Evolutionary conservation across 768 basidiomycete genomes (phyloP), one percentile per base, ranked within the genome.

Genomic region (Mycena vitilis): DNA sequence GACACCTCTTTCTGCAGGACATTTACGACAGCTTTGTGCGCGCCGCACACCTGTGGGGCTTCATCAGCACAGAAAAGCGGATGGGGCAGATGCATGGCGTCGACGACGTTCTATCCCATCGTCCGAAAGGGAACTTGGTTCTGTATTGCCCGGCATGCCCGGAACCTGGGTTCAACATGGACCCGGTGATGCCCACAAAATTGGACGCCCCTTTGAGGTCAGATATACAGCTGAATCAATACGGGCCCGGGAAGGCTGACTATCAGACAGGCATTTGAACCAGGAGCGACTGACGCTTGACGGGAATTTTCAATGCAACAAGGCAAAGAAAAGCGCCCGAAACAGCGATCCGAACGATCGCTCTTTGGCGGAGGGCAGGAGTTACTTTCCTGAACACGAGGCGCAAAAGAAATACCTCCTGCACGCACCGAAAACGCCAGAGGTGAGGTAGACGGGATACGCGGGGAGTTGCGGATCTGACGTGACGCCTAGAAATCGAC

Each of bases 401-500:
- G 44, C 1, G 16, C 37, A 60, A 0, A 66, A 48, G 0, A 44
- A 37, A 0, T 22, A 66, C 18, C 30, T 66, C 6, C 25, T 1
- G 1, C 13, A 2, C 7, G 22, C 5, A 13, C 30, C 38, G 22
- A 30, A n/a, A n/a, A n/a, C 16, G 18, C 6, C 20, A 20, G 36
- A 5, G 20, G 4, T 9, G 5, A 44, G 18, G 18, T 42, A 53
- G 25, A 45, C 8, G 15, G 22, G 52, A 23, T 25, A n/a, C 5
- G 22, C 0, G 4, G 25, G 30, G 7, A 7, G 16, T 20, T 34
- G 9, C 22, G 13, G 5, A 37, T 30, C 13, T 34, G 9, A 45
- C 23, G 11, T 2, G 4, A 8, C 9, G 8, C 6, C 12, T 48
- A 77, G 73, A 75, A 73, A 52, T 69, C 68, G 9, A 69, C 65